Evolutionary conservation across 1,284 basidiomycete species (phyloP), one percentile per base, ranked within the genome.

Genomic region (Ceraceosorus guamensis): DNA sequence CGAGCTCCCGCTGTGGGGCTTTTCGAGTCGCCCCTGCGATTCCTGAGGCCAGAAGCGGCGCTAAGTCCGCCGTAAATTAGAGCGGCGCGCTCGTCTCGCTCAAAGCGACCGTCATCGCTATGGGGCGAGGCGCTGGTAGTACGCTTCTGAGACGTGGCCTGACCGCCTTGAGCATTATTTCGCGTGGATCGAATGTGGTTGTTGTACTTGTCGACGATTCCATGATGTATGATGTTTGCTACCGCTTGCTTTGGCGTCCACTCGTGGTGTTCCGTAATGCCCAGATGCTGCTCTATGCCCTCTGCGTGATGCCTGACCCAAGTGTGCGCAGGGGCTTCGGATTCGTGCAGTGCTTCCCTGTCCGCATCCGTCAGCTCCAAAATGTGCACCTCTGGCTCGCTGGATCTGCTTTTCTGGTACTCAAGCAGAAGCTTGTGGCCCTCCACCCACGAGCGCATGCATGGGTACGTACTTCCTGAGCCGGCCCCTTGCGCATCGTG

Each of bases 341-440:
- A 53, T 2, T 51, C 50, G 14, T 56, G 47, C 13, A 74, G 46
- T 2, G 49, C 48, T 11, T 65, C 63, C 11, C 58, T 53, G 43
- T 73, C 71, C 4, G 62, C 59, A n/a, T 64, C 60, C 4, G 61
- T 53, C 33, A 76, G 50, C 18, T 62, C 60, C 31, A 76, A 67
- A 11, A 73, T 66, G 35, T 67, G 57, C 2, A 71, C 68, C 31
- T 63, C 56, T 13, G 68, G 57, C 35, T 76, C 74, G 44, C 62
- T 63, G 13, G 57, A 60, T 33, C 61, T 57, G 35, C 46, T 49
- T 52, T 67, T 52, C 53, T 67, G 67, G 54, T 72, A 65, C 52
- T 76, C 71, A 41, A 75, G 55, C 16, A 76, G 62, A 5, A 76
- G 59, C 8, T 70, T 62, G 54, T 65, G 52, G 3, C 74, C 74